Evolutionary conservation across 2,329 filamentous ascomycete species (phyloP), one percentile per base, ranked within the genome.

Genomic region (Aplosporella prunicola): DNA sequence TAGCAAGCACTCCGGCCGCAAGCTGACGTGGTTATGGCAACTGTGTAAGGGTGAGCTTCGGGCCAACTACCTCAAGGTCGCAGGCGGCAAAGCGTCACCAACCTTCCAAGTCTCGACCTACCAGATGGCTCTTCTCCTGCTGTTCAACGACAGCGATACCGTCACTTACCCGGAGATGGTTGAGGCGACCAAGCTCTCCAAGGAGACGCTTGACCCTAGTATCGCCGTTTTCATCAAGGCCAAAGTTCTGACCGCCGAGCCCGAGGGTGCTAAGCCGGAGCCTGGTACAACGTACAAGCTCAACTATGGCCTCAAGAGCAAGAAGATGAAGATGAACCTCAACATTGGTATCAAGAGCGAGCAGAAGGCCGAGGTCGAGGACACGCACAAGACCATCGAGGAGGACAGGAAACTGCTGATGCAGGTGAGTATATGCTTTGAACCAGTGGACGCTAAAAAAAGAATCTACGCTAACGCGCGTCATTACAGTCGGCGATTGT

Each of bases 381-480:
- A 98, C 57, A 98, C 91, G 5, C 93, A 96, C 70, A 98, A 98
- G 76, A 96, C 87, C 3, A 95, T 98, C 50, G 91, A 98, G 67
- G 91, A 98, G 63, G 91, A 98, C 60, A 77, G 91, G 44, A 96
- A 96, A 65, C 71, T 98, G 43, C 75, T 98, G 42, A 82, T 96
- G 57, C 91, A 98, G 80, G 89, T 94, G 74, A 62, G 80, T 71
- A 47, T 38, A 40, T 7, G 9, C 20, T 24, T 30, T 15, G 4
- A 16, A 11, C 15, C 9, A 10, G 8, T 8, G 10, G 5, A 13
- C 13, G n/a, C 15, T 20, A 13, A 9, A 18, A 17, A n/a, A 2
- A 9, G 17, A 15, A n/a, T 18, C 32, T 16, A 27, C 46, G 42
- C 60, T 64, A 56, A 64, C 46, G 24, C 35, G 44, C n/a, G n/a